Base-by-base conservation (phyloP, 2,329 filamentous ascomycete species). In the Macrophomina phaseolina region DNA sequence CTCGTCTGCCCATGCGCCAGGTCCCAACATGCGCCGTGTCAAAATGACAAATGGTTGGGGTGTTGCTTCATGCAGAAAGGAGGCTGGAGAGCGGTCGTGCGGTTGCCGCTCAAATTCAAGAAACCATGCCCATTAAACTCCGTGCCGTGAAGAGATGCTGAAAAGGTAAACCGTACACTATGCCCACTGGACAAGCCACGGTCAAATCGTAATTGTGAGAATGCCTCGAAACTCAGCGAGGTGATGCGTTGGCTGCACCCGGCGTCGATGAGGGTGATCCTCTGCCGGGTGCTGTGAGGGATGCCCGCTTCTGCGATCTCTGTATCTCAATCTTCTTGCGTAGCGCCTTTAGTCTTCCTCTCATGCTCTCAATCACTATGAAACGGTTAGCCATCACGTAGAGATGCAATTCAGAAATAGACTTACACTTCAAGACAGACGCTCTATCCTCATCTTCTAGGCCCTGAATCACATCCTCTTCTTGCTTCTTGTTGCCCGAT, bases 381-480 rank as follows among this genome's bases (percentile, higher is more conserved):
- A 12, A 55, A 16, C 32, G 4, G 42, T 18, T 55, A 32, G 34
- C 40, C 45, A 36, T 40, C 18, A 36, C 5, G 12, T n/a, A 28
- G 30, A n/a, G 7, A 23, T 18, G 18, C 28, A 42, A 28, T 14
- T 53, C 6, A 14, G 34, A 48, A 56, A 32, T 30, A 69, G n/a
- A 81, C 87, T 82, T 83, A 93, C 91, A 87, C 77, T 90, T 92
- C 71, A 90, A 82, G 64, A 94, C 89, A 64, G 89, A 87, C 73
- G 90, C 86, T 73, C 91, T 87, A 77, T 94, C 91, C 70, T 93
- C 91, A 67, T 82, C 82, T 77, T 91, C 89, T 70, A 86, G 79
- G 9, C 84, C 84, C 71, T 84, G 83, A 65, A 86, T 81, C 30
- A 73, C 62, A 38, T 82, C 81, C 23, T 83, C 82, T 80, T 85